A percentile compares a stretch with the other conserved stretches of the same genome.
Evolutionary conservation across 106 monocot species (phyloP).

Genomic region (Dendrobium nobile): DNA sequence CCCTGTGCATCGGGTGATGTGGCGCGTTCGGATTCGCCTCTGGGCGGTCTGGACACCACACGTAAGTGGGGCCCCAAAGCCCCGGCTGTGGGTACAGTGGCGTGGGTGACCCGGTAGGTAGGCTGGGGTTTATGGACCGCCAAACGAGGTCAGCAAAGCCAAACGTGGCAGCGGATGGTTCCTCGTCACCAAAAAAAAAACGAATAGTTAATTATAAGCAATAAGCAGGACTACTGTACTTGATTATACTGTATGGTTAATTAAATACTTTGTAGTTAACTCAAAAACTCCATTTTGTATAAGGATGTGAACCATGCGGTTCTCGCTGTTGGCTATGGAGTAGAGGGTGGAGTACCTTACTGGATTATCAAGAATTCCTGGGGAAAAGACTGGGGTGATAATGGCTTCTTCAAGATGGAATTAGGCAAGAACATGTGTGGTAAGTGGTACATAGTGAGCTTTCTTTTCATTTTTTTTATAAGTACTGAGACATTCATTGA

Average conservation of each 20-base stretch:
- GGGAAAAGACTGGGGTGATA: slow-evolving; percentile 64
- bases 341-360: slow-evolving; percentile 56
- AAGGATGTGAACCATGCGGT: slow-evolving; percentile 91
- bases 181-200: not conserved
- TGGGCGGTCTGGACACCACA: no score
- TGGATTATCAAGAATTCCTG: slow-evolving; percentile 91
- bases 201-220: not conserved
- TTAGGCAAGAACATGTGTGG: slow-evolving; percentile 98
- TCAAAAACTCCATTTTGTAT: not conserved
- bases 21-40: no score
- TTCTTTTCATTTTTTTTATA: not conserved
- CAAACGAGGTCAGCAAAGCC: no score
- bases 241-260: no score
- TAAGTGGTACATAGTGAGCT: slow-evolving; percentile 13
- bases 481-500: not conserved
- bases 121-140: no score
- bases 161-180: no score
- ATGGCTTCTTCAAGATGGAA: slow-evolving; percentile 99
- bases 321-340: slow-evolving; percentile 74
- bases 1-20: no score
- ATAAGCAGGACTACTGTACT: not conserved
- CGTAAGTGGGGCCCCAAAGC: no score
- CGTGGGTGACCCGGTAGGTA: no score
- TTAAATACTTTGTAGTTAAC: not conserved
- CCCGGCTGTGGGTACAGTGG: no score